A percentile compares a stretch with the other conserved stretches of the same genome.
Conservation (phyloP, 1,139 yeast genomes). For the Lodderomyces margitis region DNA sequence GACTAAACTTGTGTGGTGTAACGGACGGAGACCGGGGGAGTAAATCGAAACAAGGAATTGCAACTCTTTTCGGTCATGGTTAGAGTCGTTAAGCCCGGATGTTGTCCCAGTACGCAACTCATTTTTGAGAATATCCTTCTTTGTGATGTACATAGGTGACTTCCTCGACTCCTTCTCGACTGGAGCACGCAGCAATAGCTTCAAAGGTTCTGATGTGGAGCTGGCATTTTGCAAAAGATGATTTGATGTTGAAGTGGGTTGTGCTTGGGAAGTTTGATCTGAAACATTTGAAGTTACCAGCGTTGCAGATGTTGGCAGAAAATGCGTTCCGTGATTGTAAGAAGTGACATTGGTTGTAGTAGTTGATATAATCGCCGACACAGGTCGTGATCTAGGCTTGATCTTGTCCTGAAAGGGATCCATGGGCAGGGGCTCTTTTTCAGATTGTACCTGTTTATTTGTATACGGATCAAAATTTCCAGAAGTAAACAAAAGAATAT, state of each 20-base stretch:
- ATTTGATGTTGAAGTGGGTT: conserved; percentile 4
- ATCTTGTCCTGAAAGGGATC: background rate
- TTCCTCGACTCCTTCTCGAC: background rate
- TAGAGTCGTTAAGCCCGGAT: background rate
- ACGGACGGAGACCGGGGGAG: background rate
- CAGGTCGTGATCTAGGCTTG: conserved; percentile 7
- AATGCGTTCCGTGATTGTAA: conserved; percentile 4
- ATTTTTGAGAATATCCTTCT: conserved; percentile 6
- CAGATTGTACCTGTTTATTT: too few relatives aligned
- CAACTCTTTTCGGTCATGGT: background rate
- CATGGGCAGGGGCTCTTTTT: background rate
- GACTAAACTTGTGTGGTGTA: background rate
- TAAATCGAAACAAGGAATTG: background rate
- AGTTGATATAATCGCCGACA: conserved; percentile 12
- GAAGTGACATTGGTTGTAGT: conserved; percentile 11
- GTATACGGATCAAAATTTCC: background rate
- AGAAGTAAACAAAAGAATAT: background rate
- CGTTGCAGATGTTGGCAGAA: background rate
- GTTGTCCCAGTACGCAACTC: background rate
- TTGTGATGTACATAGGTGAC: background rate
- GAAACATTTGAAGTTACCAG: conserved; percentile 2
- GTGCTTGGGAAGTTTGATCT: conserved; percentile 1
- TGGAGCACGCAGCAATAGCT: background rate
- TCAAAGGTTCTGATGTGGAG: background rate
- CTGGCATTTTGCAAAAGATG: background rate